Evolutionary conservation across 805 yeast genomes (phyloP).

Genomic region (Candida ponderosae): DNA sequence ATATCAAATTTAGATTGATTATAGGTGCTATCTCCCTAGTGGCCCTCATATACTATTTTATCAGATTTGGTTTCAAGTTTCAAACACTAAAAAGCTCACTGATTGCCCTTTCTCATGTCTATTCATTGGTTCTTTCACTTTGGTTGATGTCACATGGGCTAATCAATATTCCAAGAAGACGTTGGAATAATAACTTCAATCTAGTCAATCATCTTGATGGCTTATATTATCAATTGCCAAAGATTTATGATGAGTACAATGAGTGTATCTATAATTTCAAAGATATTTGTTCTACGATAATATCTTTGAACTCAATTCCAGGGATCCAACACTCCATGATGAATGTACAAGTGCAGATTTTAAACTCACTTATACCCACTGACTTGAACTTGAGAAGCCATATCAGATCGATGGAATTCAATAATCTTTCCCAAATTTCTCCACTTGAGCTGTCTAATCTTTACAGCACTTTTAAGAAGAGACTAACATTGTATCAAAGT

Average conservation of each 20-base stretch:
- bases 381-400: constrained; percentile 16
- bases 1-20: constrained; percentile 53
- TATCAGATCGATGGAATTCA: constrained; percentile 16
- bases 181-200: constrained; percentile 26
- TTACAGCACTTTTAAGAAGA: constrained; percentile 42
- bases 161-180: constrained; percentile 52
- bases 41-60: constrained; percentile 52
- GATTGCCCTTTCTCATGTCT: constrained; percentile 71
- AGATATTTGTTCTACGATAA: constrained; percentile 55
- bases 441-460: constrained; percentile 27
- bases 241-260: constrained; percentile 47
- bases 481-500: constrained; percentile 45
- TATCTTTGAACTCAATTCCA: constrained; percentile 30
- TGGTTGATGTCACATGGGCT: constrained; percentile 86
- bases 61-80: constrained; percentile 46
- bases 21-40: constrained; percentile 43
- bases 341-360: constrained; percentile 6
- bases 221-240: constrained; percentile 48
- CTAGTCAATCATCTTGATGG: constrained; percentile 25
- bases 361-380: constrained; percentile 8
- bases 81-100: constrained; percentile 55
- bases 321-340: constrained; percentile 14
- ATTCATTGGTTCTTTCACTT: constrained; percentile 63
- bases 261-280: constrained; percentile 56
- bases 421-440: constrained; percentile 23